Evolutionary conservation across 176 grass and related monocot species (phyloP), one percentile per base, ranked within the genome.

Genomic region (Triticum turgidum): DNA sequence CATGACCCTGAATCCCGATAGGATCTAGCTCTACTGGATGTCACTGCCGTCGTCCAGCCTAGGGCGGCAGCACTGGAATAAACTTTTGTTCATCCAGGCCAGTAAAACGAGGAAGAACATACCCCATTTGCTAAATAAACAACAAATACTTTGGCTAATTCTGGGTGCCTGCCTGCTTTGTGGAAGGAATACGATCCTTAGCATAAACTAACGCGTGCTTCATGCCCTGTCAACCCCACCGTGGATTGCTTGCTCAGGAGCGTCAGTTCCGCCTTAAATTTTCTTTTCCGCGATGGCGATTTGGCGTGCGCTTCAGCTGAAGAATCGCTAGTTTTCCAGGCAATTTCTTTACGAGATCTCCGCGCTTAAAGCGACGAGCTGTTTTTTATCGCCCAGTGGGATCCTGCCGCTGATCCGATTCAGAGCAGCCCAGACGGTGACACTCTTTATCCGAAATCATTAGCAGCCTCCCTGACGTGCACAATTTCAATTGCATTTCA

Each of bases 291-390:
- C 49, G 73, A 76, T 76, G 42, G 73, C 11, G 61, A 77, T 61
- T 83, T 29, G 80, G 65, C 84, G 65, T 73, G 84, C 73, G 67
- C 80, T 37, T 17, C 21, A 12, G 62, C 4, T 65, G 35, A 75
- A 87, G 62, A n/a, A 35, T 76, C 73, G 14, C 41, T 42, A 68
- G 29, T 84, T 77, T 32, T 66, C 21, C 18, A n/a, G 5, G 61
- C 27, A 6, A 69, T 80, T 91, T 80, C 21, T 91, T 87, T 87
- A 84, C 81, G 75, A 76, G 80, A 91, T 87, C 75, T 81, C 76
- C 76, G 85, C 75, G 81, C 81, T 54, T 67, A 76, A 91, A 84
- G 89, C 34, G 69, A 73, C 20, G 29, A 34, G 32, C 25, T 80
- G 15, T 13, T 37, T 51, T 69, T 22, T 8, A 7, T 66, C 44